These are phyloP conservation scores for Mycena leptocephala DNA, from an alignment of 768 basidiomycete genomes.

Conservation along the genomic window DNA sequence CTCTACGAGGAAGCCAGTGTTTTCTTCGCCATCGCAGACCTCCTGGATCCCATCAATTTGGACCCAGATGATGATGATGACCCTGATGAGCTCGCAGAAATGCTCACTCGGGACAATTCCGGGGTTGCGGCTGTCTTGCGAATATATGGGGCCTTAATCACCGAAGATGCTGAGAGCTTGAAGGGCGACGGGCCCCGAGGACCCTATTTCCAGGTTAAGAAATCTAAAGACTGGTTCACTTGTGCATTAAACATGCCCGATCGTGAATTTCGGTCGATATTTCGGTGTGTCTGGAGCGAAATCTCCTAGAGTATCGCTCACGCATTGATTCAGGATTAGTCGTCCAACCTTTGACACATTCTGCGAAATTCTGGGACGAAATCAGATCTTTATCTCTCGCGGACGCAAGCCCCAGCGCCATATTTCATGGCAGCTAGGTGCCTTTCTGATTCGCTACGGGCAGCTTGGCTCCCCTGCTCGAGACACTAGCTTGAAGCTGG, in stretches of 20 bases:
- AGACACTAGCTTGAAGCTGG: constrained; percentile 32
- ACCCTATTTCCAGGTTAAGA: constrained; percentile 11
- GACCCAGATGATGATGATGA: constrained; percentile 16
- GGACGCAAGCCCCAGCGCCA: constrained; percentile 39
- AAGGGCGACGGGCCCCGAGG: constrained; percentile 18
- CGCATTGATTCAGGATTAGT: constrained; percentile 12
- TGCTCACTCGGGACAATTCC: not conserved
- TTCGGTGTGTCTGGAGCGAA: constrained; percentile 11
- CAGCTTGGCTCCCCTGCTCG: constrained; percentile 29
- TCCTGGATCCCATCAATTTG: constrained; percentile 1
- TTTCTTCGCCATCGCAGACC: too few relatives aligned
- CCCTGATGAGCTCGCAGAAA: not conserved
- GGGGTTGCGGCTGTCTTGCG: constrained; percentile 1
- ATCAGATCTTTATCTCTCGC: constrained; percentile 37
- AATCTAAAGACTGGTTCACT: constrained; percentile 15
- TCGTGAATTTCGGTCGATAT: constrained; percentile 21
- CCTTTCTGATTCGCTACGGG: constrained; percentile 42
- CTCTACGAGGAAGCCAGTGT: too few relatives aligned
- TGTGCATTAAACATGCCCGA: constrained; percentile 10
- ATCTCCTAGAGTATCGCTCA: not conserved
- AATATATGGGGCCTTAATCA: not conserved
- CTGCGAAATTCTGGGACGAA: constrained; percentile 19
- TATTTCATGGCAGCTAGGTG: constrained; percentile 38
- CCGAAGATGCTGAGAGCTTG: not conserved
- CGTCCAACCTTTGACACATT: constrained; percentile 23